These are phyloP conservation scores for Fraxinus quadrangulata DNA, from an alignment of 257 asterid genomes.

Conservation along the genomic window DNA sequence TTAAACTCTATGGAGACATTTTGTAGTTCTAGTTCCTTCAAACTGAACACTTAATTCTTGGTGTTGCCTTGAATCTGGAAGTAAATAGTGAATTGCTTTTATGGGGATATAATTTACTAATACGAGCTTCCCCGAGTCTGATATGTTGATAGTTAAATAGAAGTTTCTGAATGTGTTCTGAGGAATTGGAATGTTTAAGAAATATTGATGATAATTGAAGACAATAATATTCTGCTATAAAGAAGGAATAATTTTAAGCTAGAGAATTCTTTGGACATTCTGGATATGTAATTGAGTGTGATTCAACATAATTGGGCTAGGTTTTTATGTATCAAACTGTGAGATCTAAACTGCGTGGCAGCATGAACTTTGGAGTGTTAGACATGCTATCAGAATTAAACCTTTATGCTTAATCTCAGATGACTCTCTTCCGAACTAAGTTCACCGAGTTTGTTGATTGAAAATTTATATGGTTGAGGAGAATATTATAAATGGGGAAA, in stretches of 20 bases:
- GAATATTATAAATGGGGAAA: neutral
- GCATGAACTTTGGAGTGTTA: neutral
- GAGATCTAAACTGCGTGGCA: neutral
- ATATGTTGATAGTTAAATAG: neutral
- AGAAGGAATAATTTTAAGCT: neutral
- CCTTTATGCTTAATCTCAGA: neutral
- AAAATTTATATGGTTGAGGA: neutral
- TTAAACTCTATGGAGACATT: neutral
- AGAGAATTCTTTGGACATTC: neutral
- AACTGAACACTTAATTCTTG: conserved; percentile 10
- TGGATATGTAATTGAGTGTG: neutral
- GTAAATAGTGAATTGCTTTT: conserved; percentile 15
- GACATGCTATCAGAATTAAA: neutral
- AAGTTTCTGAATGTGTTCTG: neutral
- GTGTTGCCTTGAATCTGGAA: conserved; percentile 11
- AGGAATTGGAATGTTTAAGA: neutral
- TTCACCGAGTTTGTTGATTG: neutral
- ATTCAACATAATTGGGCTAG: neutral
- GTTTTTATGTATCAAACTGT: neutral
- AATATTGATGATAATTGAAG: conserved; percentile 3
- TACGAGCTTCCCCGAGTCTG: neutral
- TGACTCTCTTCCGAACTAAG: neutral
- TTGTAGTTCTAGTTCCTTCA: conserved; percentile 2
- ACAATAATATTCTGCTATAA: neutral
- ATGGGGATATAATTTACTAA: neutral